Evolutionary conservation across 2,329 filamentous ascomycete genomes (phyloP).

Genomic region (Aspergillus sp.): DNA sequence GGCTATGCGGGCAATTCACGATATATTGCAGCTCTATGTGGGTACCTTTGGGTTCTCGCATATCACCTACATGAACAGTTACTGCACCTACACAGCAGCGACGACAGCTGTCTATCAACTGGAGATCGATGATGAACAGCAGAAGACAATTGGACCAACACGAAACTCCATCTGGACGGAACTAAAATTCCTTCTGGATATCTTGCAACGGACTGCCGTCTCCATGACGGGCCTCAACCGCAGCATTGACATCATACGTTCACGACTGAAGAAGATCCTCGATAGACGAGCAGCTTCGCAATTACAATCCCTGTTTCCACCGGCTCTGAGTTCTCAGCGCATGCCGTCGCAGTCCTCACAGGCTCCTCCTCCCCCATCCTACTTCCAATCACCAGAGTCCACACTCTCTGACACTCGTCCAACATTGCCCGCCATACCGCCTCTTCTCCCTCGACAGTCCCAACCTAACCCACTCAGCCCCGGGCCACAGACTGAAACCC

Average conservation of each 20-base stretch:
- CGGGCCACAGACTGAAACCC: slow-evolving; percentile 5
- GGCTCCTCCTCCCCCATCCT: background rate
- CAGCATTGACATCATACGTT: slow-evolving; percentile 19
- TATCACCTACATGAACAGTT: slow-evolving; percentile 20
- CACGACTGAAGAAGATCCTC: slow-evolving; percentile 17
- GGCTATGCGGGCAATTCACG: slow-evolving; percentile 17
- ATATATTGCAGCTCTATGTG: slow-evolving; percentile 16
- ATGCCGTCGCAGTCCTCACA: background rate
- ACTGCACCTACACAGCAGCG: slow-evolving; percentile 20
- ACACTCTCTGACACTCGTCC: background rate
- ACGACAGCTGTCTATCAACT: slow-evolving; percentile 20
- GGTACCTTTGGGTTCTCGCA: slow-evolving; percentile 20
- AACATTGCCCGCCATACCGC: background rate
- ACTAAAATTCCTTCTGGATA: slow-evolving; percentile 15
- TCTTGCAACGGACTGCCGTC: slow-evolving; percentile 15
- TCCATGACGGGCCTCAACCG: slow-evolving; percentile 18
- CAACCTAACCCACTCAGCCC: slow-evolving; percentile 1
- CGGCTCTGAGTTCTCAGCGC: background rate
- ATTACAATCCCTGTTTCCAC: slow-evolving; percentile 7
- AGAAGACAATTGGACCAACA: background rate
- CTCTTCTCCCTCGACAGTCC: background rate
- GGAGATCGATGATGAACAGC: slow-evolving; percentile 10
- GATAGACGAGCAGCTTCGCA: slow-evolving; percentile 8
- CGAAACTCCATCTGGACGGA: slow-evolving; percentile 7
- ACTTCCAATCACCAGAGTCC: slow-evolving; percentile 1